Evolutionary conservation across 1,139 yeast species (phyloP).

Genomic region (Hemisphaericaspora lyxosophila): DNA sequence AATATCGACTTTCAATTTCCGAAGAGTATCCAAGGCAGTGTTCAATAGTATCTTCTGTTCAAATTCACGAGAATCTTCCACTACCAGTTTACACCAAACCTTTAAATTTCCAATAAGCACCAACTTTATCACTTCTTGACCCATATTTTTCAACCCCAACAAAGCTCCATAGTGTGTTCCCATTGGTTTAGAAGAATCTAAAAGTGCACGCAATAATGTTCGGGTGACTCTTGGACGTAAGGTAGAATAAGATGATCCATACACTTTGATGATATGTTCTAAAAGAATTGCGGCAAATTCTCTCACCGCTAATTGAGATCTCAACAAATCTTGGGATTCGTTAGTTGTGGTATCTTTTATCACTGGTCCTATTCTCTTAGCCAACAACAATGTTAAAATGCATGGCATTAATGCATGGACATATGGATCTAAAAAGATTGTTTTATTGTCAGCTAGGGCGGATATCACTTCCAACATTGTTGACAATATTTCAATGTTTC

Average conservation of each 20-base stretch:
- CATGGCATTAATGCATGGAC: conserved; percentile 97
- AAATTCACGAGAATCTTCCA: conserved; percentile 35
- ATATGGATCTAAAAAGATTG: conserved; percentile 91
- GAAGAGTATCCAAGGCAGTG: conserved; percentile 56
- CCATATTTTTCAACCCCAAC: conserved; percentile 78
- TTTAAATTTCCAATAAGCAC: conserved; percentile 80
- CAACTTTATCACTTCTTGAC: conserved; percentile 84
- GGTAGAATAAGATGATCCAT: conserved; percentile 85
- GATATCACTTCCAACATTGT: conserved; percentile 90
- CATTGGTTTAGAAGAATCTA: conserved; percentile 72
- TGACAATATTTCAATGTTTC: conserved; percentile 69
- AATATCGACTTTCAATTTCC: conserved; percentile 37
- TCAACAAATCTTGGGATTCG: conserved; percentile 31
- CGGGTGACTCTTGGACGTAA: conserved; percentile 92
- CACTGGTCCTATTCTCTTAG: conserved; percentile 79
- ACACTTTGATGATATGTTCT: conserved; percentile 71
- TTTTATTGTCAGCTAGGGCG: conserved; percentile 79
- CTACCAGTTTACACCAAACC: conserved; percentile 70
- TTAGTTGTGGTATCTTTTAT: conserved; percentile 28
- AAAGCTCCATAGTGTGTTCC: conserved; percentile 95
- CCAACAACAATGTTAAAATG: conserved; percentile 81
- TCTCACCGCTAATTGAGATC: conserved; percentile 62
- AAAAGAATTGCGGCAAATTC: conserved; percentile 86
- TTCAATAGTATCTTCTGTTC: conserved; percentile 49
- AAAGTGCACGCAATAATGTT: conserved; percentile 84